Evolutionary conservation across 495 filamentous ascomycete genomes (phyloP), one percentile per base, ranked within the genome.

Genomic region (Choiromyces venosus): DNA sequence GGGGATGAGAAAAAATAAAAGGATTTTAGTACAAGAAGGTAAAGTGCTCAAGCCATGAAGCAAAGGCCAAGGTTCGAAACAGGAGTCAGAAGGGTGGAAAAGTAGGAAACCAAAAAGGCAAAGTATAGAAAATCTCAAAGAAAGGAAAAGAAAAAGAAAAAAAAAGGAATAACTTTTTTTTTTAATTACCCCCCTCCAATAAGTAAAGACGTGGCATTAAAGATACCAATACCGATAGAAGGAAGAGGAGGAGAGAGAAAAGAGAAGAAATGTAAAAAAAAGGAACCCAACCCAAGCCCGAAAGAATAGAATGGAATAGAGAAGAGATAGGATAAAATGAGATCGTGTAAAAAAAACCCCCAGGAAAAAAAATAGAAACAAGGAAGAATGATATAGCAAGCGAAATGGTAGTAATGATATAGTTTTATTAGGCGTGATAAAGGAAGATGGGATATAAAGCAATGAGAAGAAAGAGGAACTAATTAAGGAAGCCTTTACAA

Each of bases 401-500:
- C 16, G 52, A 61, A 16, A 61, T 61, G 16, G 12, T 5, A 67
- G 38, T 14, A 40, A 67, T 67, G 66, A 33, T 33, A 39, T 21
- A 6, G 16, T 25, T 67, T 37, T 29, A 70, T 44, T 61, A 44
- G 33, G 6, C 14, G 40, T 29, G 40, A 70, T 68, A 37, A 65
- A 37, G 44, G 9, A 25, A 67, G 38, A 67, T 36, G 36, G 37
- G 66, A 71, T 8, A 65, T 52, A 69, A 69, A 67, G 68, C 65
- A 38, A 39, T 35, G 61, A 66, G 61, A 37, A 65, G 76, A 69
- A 69, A 81, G 71, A 33, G 74, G 68, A 35, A 70, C 65, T 87
- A 99, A 83, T 99, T 99, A 84, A 99, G 91, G 85, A 98, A 99
- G 69, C 95, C 95, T 86, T 99, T 99, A 85, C 95, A 99, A 29